A percentile compares a stretch with the other conserved stretches of the same genome.
Conservation (phyloP, 2,329 filamentous ascomycete species). For the Clathrospora elynae region DNA sequence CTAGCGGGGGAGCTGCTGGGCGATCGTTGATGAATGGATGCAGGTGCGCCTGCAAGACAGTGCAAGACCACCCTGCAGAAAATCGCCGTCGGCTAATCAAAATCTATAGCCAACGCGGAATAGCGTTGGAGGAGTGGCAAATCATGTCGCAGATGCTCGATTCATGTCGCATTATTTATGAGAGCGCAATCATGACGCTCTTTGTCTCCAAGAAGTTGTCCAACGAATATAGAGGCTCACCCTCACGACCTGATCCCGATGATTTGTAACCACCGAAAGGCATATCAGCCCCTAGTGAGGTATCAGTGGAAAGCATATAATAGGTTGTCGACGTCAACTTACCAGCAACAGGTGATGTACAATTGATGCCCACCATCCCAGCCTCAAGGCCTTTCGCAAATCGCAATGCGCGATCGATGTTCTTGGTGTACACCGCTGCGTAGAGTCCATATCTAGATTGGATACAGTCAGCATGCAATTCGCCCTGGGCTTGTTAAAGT, state of each 20-base stretch:
- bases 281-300: constrained; percentile 45
- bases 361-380: constrained; percentile 50
- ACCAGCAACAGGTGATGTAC: constrained; percentile 46
- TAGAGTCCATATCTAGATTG: constrained; percentile 73
- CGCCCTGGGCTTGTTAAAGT: constrained; percentile 1
- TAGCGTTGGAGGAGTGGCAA: constrained; percentile 10
- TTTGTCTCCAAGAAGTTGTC: constrained; percentile 46
- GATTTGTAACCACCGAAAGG: constrained; percentile 52
- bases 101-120: constrained; percentile 10
- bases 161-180: constrained; percentile 14
- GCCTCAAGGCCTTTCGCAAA: constrained; percentile 50
- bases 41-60: background rate
- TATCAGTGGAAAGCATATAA: too few species aligned
- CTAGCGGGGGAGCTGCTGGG: constrained; percentile 21
- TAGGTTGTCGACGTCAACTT: too few species aligned
- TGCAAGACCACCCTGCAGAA: constrained; percentile 18
- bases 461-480: constrained; percentile 6
- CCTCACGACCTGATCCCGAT: constrained; percentile 45
- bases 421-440: constrained; percentile 75
- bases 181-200: constrained; percentile 40
- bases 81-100: constrained; percentile 22
- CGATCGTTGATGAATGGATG: too few species aligned
- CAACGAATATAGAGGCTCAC: constrained; percentile 36
- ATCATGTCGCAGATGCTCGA: constrained; percentile 6
- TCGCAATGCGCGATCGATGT: constrained; percentile 46